Percentiles rank a stretch among this genome's conserved stretches.
Conservation (phyloP, 805 yeast species). For the Metschnikowia baotianmanensis region DNA sequence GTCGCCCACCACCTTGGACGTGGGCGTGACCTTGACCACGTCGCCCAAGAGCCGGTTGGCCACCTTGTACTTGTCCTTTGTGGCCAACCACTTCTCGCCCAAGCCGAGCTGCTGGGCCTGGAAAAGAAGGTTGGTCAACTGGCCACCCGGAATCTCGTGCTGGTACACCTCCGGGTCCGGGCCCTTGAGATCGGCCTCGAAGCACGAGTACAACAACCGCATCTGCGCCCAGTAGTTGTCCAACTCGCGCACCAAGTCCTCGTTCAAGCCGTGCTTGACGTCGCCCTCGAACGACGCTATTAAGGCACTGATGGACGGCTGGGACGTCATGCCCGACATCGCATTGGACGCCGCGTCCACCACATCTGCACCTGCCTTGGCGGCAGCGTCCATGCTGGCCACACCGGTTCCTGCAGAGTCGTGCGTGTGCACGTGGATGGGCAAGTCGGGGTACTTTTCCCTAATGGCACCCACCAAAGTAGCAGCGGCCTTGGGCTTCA, state of each 20-base stretch:
- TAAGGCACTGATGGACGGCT: constrained; percentile 92
- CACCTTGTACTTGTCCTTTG: constrained; percentile 88
- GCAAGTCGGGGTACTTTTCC: constrained; percentile 84
- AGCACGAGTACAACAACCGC: constrained; percentile 93
- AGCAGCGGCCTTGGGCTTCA: constrained; percentile 92
- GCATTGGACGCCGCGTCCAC: constrained; percentile 98
- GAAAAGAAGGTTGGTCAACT: constrained; percentile 94
- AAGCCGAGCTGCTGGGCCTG: constrained; percentile 99
- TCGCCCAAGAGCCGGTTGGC: constrained; percentile 94
- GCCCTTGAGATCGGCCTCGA: constrained; percentile 98
- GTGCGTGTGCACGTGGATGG: constrained; percentile 98
- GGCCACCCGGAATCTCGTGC: constrained; percentile 99
- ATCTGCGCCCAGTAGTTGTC: constrained; percentile 99
- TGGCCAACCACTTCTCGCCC: constrained; percentile 95
- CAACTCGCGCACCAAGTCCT: constrained; percentile 68
- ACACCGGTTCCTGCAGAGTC: constrained; percentile 99
- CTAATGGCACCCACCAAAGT: constrained; percentile 77
- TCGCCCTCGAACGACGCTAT: constrained; percentile 90
- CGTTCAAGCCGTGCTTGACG: constrained; percentile 68
- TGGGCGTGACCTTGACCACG: constrained; percentile 97
- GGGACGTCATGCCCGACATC: constrained; percentile 98
- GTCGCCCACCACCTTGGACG: constrained; percentile 99
- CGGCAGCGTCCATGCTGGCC: constrained; percentile 93
- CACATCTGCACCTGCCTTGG: constrained; percentile 95
- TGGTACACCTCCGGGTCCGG: constrained; percentile 99